Conservation (phyloP, 345 rosid genomes). For the Clarkia xantiana region DNA sequence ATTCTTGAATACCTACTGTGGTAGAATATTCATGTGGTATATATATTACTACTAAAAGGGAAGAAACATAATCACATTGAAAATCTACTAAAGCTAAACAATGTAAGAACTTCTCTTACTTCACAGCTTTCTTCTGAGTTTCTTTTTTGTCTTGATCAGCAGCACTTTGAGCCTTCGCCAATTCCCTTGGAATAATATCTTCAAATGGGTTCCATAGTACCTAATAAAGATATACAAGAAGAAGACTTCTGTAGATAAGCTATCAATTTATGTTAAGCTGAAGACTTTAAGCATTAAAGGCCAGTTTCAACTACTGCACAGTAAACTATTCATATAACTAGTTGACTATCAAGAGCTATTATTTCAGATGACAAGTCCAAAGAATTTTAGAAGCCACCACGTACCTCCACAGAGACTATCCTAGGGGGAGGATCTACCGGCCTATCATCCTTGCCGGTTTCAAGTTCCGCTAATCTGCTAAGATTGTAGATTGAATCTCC, state of each 20-base stretch:
- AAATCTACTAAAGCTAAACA: too few species aligned
- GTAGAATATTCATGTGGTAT: too few species aligned
- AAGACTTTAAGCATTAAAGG: too few species aligned
- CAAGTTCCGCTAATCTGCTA: constrained; percentile 60
- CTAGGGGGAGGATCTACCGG: constrained; percentile 73
- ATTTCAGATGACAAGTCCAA: neutral
- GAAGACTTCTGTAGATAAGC: neutral
- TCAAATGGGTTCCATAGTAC: constrained; percentile 94
- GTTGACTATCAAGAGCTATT: neutral
- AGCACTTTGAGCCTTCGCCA: constrained; percentile 19
- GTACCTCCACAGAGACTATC: constrained; percentile 69
- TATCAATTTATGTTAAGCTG: too few species aligned
- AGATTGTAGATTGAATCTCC: constrained; percentile 86
- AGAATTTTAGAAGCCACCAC: constrained; percentile 1
- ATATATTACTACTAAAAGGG: neutral
- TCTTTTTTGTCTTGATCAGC: constrained; percentile 40
- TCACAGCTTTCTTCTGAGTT: constrained; percentile 51
- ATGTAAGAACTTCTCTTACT: constrained; percentile 30
- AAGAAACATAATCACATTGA: neutral
- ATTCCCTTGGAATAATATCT: constrained; percentile 66
- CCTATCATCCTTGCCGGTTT: constrained; percentile 55
- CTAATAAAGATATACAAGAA: constrained; percentile 19
- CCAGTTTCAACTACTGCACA: too few species aligned
- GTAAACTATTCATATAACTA: too few species aligned
- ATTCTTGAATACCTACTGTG: too few species aligned